Percentiles rank a stretch among this genome's conserved stretches.
These are phyloP conservation scores for Naganishia liquefaciens DNA, from an alignment of 1,284 basidiomycete genomes.

Conservation along the genomic window DNA sequence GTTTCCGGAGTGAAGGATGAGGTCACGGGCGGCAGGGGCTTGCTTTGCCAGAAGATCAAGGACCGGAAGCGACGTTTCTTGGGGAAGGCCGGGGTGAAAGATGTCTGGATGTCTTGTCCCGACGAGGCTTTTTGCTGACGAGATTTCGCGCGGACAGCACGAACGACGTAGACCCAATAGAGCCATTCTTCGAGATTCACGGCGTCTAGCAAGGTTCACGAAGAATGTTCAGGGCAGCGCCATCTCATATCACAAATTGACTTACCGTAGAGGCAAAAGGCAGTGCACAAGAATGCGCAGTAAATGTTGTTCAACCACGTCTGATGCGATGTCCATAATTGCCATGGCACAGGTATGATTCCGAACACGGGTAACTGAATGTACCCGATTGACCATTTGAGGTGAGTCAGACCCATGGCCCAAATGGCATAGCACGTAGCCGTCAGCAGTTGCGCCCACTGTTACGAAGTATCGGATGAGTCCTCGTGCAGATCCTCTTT, in stretches of 20 bases:
- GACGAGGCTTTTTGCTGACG: conserved; percentile 1
- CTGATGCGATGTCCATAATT: conserved; percentile 9
- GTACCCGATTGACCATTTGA: conserved; percentile 18
- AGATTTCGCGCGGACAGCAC: conserved; percentile 21
- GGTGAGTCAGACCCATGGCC: conserved; percentile 18
- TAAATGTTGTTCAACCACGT: background rate
- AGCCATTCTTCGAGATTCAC: conserved; percentile 30
- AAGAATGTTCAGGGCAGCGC: background rate
- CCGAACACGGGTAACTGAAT: conserved; percentile 19
- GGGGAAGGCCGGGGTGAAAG: background rate
- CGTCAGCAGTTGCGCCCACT: conserved; percentile 25
- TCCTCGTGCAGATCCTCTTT: too few species aligned
- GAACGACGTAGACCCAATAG: conserved; percentile 28
- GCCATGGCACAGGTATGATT: conserved; percentile 23
- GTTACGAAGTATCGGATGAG: background rate
- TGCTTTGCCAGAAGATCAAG: background rate
- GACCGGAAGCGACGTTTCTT: background rate
- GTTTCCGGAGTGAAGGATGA: background rate
- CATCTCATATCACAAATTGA: background rate
- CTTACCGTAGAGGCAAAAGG: conserved; percentile 24
- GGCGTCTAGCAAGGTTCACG: conserved; percentile 4
- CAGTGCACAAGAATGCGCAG: conserved; percentile 4
- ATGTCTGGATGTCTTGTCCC: background rate
- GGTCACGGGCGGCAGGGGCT: background rate
- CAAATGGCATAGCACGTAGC: conserved; percentile 17